Base-by-base conservation (phyloP, 495 filamentous ascomycete genomes). In the Aspergillus indologenus region DNA sequence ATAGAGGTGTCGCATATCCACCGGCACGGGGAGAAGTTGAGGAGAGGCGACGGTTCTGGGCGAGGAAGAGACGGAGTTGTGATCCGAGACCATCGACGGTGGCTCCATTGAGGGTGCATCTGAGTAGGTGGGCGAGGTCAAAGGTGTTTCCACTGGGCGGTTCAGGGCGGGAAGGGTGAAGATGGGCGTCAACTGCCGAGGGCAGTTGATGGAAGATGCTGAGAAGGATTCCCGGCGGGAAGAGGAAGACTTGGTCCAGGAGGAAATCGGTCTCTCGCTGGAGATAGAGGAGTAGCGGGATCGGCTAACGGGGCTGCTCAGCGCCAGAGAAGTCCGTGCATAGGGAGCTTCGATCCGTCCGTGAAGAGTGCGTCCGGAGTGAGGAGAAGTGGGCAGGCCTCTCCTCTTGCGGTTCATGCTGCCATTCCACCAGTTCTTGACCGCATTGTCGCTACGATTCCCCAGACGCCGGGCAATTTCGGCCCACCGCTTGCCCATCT, bases 381-480 rank as follows among this genome's bases (percentile, higher is more conserved):
- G 58, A 47, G 53, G 58, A 54, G 66, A 67, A 65, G 66, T 77
- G 56, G 67, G 77, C 61, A 73, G 75, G 68, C 71, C 80, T 63
- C 77, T 70, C 54, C 72, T 69, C 66, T 78, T 80, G 64, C 92
- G 85, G 75, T 97, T 96, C 86, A 90, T 87, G 68, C 89, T 90
- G 34, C 94, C 93, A 73, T 98, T 98, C 90, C 90, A 97, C 91
- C 92, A 98, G 75, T 98, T 98, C 84, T 98, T 98, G 52, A 98
- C 92, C 31, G 90, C 90, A 68, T 98, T 98, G 79, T 98, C 94
- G 76, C 92, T 96, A 64, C 94, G 86, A 60, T 92, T 93, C 18
- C 87, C 83, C 21, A 98, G 83, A 18, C 83, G 78, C 65, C 94
- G 83, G 23, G 94, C 92, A 63, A 98, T 98, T 64, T 97, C 91